These are phyloP conservation scores for Yarrowia sp. DNA, from an alignment of 805 yeast species.

Conservation along the genomic window DNA sequence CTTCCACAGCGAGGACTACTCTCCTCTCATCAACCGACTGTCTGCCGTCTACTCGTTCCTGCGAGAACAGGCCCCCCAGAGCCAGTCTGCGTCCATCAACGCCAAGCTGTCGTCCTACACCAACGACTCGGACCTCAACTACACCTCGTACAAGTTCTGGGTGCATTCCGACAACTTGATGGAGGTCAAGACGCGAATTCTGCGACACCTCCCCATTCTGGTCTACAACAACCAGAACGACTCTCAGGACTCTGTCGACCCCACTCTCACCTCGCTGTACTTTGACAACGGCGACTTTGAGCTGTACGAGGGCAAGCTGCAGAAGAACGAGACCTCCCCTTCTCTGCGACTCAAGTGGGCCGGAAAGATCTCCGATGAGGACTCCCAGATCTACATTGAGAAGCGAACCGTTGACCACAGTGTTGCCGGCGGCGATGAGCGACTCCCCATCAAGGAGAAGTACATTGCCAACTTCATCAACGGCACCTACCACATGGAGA, in stretches of 20 bases:
- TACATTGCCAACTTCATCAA: slow-evolving; percentile 70
- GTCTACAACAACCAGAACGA: slow-evolving; percentile 60
- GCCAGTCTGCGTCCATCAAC: slow-evolving; percentile 41
- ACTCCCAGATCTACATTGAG: slow-evolving; percentile 78
- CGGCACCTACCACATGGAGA: slow-evolving; percentile 49
- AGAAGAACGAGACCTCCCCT: slow-evolving; percentile 65
- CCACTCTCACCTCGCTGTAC: slow-evolving; percentile 80
- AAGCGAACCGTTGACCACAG: slow-evolving; percentile 62
- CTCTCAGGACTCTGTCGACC: slow-evolving; percentile 54
- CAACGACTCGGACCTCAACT: slow-evolving; percentile 40
- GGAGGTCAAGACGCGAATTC: slow-evolving; percentile 95
- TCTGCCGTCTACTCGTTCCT: slow-evolving; percentile 78
- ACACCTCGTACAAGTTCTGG: slow-evolving; percentile 81
- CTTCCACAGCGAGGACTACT: slow-evolving; percentile 90
- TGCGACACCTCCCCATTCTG: slow-evolving; percentile 89
- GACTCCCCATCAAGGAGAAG: slow-evolving; percentile 74
- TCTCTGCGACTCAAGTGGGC: slow-evolving; percentile 88
- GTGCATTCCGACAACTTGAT: slow-evolving; percentile 92
- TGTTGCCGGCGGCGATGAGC: slow-evolving; percentile 43
- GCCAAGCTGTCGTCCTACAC: slow-evolving; percentile 39
- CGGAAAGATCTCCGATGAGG: slow-evolving; percentile 66
- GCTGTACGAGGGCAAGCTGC: slow-evolving; percentile 78
- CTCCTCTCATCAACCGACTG: slow-evolving; percentile 77
- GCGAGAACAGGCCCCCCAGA: slow-evolving; percentile 61
- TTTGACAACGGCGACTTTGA: slow-evolving; percentile 83